phyloP scores from a whole-genome alignment of 305 asterid genomes.

The Lippia alba region DNA sequence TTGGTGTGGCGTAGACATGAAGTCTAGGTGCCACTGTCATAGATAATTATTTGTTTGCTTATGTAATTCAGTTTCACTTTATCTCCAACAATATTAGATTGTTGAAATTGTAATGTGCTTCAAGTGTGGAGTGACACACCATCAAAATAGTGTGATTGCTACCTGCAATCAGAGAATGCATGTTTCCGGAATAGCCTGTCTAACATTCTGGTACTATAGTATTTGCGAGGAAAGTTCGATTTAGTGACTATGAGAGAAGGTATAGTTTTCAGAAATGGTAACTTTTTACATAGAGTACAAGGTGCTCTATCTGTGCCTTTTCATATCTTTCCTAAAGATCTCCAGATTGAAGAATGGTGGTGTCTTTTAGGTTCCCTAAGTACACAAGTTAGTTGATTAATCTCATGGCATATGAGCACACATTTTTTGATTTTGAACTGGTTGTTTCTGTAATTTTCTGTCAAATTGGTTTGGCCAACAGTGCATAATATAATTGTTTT shows the following conservation, averaged over 20 bases:
- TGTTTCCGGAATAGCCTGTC: not conserved
- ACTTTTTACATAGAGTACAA: not conserved
- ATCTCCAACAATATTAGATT: not conserved
- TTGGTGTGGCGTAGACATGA: not conserved
- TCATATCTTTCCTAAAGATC: not conserved
- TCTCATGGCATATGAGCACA: not conserved
- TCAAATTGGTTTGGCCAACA: not conserved
- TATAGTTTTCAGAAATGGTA: constrained; percentile 1
- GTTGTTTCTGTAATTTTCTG: too few species aligned
- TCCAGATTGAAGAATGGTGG: not conserved
- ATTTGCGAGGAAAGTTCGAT: not conserved
- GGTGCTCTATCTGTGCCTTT: not conserved
- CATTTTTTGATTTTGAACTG: not conserved
- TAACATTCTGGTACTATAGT: not conserved
- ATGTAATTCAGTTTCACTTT: not conserved
- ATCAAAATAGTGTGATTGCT: not conserved
- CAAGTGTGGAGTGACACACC: not conserved
- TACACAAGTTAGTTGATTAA: too few species aligned
- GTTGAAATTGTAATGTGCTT: not conserved
- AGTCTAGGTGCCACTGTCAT: not conserved
- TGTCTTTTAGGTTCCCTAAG: not conserved
- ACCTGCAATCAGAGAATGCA: not conserved
- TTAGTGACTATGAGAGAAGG: not conserved
- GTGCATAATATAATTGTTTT: not conserved
- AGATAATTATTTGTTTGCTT: not conserved